Evolutionary conservation across 192 early-diverging fungal genomes (phyloP).

Genomic region (Coemansia sp.): DNA sequence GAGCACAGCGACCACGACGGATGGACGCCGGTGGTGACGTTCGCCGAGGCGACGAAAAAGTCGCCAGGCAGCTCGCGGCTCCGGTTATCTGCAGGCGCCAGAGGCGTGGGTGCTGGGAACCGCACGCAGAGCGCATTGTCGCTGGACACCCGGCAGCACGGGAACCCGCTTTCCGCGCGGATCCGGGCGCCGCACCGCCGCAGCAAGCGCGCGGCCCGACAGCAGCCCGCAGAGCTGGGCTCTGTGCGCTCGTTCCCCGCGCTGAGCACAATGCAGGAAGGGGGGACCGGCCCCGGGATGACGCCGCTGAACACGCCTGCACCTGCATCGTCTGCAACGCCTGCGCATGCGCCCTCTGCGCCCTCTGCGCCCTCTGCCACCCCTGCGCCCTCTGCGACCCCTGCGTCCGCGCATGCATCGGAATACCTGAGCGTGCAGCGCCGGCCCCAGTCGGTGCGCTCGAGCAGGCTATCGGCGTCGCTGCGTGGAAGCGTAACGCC

Average conservation of each 20-base stretch:
- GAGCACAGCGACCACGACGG: conserved; percentile 14
- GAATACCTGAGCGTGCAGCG: neutral
- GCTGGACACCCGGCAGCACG: neutral
- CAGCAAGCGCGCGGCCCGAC: neutral
- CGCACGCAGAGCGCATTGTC: neutral
- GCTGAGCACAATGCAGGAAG: neutral
- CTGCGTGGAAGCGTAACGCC: neutral
- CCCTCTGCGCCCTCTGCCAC: neutral
- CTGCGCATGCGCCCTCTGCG: too few relatives aligned
- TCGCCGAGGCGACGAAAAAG: conserved; percentile 21
- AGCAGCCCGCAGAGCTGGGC: neutral
- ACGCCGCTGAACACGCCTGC: conserved; percentile 7
- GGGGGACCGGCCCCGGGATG: neutral
- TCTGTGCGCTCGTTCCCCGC: conserved; percentile 3
- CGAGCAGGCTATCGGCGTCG: neutral
- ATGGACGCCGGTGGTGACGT: conserved; percentile 38
- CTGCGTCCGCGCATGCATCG: neutral
- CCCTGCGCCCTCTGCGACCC: neutral
- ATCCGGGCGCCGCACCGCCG: neutral
- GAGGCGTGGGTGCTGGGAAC: neutral
- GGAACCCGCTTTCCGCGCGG: neutral
- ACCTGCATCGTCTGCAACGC: neutral
- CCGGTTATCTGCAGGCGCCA: neutral
- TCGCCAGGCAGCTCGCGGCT: neutral
- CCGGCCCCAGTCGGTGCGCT: neutral